Base-by-base conservation (phyloP, 208 protist genomes). In the Trypanosoma lewisi region DNA sequence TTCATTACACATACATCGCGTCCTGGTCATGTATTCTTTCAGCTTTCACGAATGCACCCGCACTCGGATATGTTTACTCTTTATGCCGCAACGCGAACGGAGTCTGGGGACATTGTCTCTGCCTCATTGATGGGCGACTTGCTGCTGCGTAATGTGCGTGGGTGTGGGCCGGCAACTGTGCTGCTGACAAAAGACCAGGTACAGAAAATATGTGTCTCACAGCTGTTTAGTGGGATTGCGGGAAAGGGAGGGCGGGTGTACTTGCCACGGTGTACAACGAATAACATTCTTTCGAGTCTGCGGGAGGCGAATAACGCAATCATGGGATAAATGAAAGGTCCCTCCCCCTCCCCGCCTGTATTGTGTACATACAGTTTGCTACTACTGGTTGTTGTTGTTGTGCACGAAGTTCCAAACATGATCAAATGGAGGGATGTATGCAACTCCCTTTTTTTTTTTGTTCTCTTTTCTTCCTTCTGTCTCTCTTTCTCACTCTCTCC, bases 31-130 rank as follows among this genome's bases (percentile, higher is more conserved):
- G 69, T 76, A 7, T 71, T 79, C 19, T 92, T 75, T 68, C 82
- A 88, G 59, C 82, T 95, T 23, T 74, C 83, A 7, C 74, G 77
- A 33, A 67, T 79, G 14, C 67, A 92, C 59, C 65, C 49, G 11
- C 44, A 70, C 62, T 95, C 88, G 0, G 78, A 91, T 31, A 78
- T 89, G 39, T 89, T 84, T 65, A 74, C 75, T 21, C 59, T 95
- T 14, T 87, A 86, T 48, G 80, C 85, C 12, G 65, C 74, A 34
- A 82, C 76, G 9, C 75, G 78, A 14, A 65, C 73, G 0, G 85
- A 95, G 69, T 82, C 85, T 11, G 88, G 88, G 3, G 88, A 95
- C 54, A 31, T 92, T 27, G 44, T 77, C 28, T 78, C 75, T 16
- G 73, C 80, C 5, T 45, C 68, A 34, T 19, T 83, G 48, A 70